phyloP scores from a whole-genome alignment of 2,329 filamentous ascomycete species.

The Ophiocordyceps camponoti-saundersi region DNA sequence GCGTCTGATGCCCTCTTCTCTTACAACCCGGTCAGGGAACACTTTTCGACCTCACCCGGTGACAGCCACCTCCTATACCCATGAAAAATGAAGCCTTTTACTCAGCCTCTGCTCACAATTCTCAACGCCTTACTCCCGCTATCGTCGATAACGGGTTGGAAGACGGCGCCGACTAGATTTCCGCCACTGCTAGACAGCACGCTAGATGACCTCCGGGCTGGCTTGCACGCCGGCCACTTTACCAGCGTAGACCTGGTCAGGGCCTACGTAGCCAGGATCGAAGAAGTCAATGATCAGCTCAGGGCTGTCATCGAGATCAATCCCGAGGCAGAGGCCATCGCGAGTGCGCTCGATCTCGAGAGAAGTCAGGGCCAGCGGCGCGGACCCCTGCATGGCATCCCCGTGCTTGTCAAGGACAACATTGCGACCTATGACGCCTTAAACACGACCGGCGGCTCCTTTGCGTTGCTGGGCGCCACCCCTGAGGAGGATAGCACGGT shows the following conservation, averaged over 20 bases:
- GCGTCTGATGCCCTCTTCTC: too few species aligned
- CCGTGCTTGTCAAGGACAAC: slow-evolving; percentile 46
- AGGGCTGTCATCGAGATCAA: slow-evolving; percentile 11
- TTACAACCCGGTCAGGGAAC: too few species aligned
- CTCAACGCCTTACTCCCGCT: background rate
- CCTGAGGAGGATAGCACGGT: slow-evolving; percentile 39
- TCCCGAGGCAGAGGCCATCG: slow-evolving; percentile 15
- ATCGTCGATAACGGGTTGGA: background rate
- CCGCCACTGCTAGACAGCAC: background rate
- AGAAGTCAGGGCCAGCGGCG: background rate
- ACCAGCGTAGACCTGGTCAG: background rate
- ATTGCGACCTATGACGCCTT: slow-evolving; percentile 41
- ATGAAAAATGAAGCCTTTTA: too few species aligned
- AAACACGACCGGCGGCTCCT: slow-evolving; percentile 39
- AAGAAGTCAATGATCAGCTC: slow-evolving; percentile 11
- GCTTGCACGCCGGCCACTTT: background rate
- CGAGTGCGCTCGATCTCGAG: slow-evolving; percentile 11
- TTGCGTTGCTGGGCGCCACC: slow-evolving; percentile 35
- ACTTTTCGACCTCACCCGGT: too few species aligned
- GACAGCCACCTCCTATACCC: too few species aligned
- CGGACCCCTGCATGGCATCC: slow-evolving; percentile 42
- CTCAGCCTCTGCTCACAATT: background rate
- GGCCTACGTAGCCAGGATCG: slow-evolving; percentile 9
- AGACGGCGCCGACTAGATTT: background rate
- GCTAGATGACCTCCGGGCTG: background rate